A percentile compares a stretch with the other conserved stretches of the same genome.
Evolutionary conservation across 163 green algal species (phyloP).

Genomic region (Scenedesmus sp.): DNA sequence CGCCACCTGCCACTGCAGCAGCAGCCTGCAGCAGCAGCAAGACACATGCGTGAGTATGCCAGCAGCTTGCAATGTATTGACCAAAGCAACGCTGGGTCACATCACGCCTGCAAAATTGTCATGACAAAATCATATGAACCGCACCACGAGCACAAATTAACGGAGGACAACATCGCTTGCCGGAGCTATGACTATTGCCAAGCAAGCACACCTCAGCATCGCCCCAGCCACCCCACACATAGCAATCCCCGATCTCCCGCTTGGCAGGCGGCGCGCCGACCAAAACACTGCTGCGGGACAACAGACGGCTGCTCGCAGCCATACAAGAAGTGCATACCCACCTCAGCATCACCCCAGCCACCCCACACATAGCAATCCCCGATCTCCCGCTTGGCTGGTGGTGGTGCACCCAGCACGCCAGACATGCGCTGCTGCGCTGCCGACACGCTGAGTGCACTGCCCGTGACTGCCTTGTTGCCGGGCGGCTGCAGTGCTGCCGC

Average conservation of each 20-base stretch:
- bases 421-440: slow-evolving; percentile 21
- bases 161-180: no score
- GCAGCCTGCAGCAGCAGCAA: slow-evolving; percentile 29
- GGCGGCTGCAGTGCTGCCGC: slow-evolving; percentile 41
- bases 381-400: slow-evolving; percentile 42
- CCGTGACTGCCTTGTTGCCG: background rate
- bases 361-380: slow-evolving; percentile 55
- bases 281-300: background rate
- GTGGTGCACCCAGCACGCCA: slow-evolving; percentile 17
- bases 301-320: background rate
- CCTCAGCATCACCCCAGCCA: slow-evolving; percentile 29
- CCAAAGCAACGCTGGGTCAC: no score
- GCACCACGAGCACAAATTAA: no score
- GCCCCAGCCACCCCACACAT: slow-evolving; percentile 42
- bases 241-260: slow-evolving; percentile 47
- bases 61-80: no score
- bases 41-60: no score
- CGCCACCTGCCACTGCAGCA: slow-evolving; percentile 8
- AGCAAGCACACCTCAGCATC: background rate
- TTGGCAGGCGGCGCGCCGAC: background rate
- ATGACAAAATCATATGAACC: no score
- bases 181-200: no score
- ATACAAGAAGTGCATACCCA: background rate
- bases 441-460: background rate
- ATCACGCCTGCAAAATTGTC: no score